Conservation (phyloP, 441 rosid genomes). For the Monsonia emarginata region DNA sequence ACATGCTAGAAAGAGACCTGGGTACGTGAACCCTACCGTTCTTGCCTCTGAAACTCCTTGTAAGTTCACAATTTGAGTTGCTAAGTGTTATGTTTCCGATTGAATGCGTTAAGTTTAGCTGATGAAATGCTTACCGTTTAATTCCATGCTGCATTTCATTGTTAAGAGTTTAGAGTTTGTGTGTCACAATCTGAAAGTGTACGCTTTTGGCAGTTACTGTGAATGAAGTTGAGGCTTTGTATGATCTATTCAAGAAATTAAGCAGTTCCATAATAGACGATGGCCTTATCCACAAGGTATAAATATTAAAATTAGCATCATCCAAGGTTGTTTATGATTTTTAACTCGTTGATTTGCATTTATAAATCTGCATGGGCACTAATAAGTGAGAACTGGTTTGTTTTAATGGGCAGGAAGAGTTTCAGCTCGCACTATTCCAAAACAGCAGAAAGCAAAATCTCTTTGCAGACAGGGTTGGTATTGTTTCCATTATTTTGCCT, state of each 20-base stretch:
- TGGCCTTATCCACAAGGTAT: slow-evolving; percentile 49
- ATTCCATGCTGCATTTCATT: too few relatives aligned
- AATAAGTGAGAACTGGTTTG: neutral
- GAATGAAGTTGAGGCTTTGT: slow-evolving; percentile 59
- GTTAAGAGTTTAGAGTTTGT: too few relatives aligned
- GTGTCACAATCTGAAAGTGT: too few relatives aligned
- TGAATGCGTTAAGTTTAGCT: too few relatives aligned
- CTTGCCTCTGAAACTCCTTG: slow-evolving; percentile 60
- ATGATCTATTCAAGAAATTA: slow-evolving; percentile 54
- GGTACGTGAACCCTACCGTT: slow-evolving; percentile 26
- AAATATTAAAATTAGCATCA: neutral
- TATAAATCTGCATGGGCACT: neutral
- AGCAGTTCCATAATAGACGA: slow-evolving; percentile 44
- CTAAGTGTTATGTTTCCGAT: neutral
- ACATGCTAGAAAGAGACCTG: slow-evolving; percentile 19
- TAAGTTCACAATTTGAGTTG: slow-evolving; percentile 29
- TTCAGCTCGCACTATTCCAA: slow-evolving; percentile 43
- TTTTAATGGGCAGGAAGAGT: slow-evolving; percentile 42
- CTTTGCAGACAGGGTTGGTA: slow-evolving; percentile 48
- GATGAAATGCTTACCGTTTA: too few relatives aligned
- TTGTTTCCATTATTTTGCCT: neutral
- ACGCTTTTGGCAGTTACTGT: slow-evolving; percentile 45
- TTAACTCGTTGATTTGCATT: neutral
- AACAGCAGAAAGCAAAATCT: slow-evolving; percentile 46
- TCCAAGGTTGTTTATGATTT: neutral